These are phyloP conservation scores for Fonsecaea multimorphosa DNA, from an alignment of 2,329 filamentous ascomycete species.

Conservation along the genomic window DNA sequence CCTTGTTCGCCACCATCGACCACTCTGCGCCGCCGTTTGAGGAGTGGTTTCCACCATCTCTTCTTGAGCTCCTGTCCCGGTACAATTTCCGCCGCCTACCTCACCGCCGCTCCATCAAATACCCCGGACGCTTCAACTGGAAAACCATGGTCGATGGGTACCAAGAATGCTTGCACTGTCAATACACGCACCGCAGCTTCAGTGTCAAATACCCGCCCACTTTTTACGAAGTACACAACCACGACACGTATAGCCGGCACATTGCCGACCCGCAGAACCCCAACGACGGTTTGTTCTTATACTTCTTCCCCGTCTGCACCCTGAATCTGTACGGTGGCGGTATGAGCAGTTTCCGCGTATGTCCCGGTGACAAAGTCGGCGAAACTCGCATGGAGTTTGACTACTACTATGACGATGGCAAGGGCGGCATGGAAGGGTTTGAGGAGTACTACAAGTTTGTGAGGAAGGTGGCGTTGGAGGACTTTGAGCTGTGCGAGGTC, in stretches of 20 bases:
- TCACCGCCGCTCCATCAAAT: slow-evolving; percentile 60
- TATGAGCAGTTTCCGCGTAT: slow-evolving; percentile 63
- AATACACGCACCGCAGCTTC: slow-evolving; percentile 65
- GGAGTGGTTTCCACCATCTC: slow-evolving; percentile 58
- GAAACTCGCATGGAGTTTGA: slow-evolving; percentile 65
- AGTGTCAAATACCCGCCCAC: slow-evolving; percentile 61
- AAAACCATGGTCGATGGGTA: slow-evolving; percentile 67
- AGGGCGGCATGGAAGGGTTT: slow-evolving; percentile 54
- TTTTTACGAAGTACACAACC: slow-evolving; percentile 62
- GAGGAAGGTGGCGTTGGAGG: slow-evolving; percentile 62
- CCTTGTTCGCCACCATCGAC: slow-evolving; percentile 60
- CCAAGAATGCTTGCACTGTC: slow-evolving; percentile 65
- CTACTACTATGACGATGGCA: slow-evolving; percentile 60
- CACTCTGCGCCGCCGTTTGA: slow-evolving; percentile 57
- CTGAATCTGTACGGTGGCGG: slow-evolving; percentile 65
- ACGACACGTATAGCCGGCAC: slow-evolving; percentile 63
- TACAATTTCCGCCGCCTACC: slow-evolving; percentile 63
- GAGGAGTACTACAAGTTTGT: slow-evolving; percentile 64
- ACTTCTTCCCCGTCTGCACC: slow-evolving; percentile 64
- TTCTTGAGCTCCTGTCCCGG: slow-evolving; percentile 55
- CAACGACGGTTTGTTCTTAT: slow-evolving; percentile 62
- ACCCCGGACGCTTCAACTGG: slow-evolving; percentile 65
- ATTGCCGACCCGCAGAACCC: slow-evolving; percentile 60
- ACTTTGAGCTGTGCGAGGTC: slow-evolving; percentile 64
- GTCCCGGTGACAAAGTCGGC: slow-evolving; percentile 57